A percentile compares a stretch with the other conserved stretches of the same genome.
Evolutionary conservation across 306 rosid genomes (phyloP).

Genomic region (Spatholobus suberectus): DNA sequence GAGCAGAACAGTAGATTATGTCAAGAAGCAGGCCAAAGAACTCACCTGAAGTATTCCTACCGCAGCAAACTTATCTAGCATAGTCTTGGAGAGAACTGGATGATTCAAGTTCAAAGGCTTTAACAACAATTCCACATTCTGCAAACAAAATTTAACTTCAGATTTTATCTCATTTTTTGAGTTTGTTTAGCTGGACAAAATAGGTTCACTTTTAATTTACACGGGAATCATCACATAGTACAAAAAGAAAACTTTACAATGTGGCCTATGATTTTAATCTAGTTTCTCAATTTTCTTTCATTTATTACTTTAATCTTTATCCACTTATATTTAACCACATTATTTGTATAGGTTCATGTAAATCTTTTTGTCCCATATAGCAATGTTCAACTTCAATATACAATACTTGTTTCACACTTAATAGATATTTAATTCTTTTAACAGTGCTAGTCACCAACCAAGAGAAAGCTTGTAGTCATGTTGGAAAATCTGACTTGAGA

Average conservation of each 20-base stretch:
- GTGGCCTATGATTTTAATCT: background rate
- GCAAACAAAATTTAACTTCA: slow-evolving; percentile 26
- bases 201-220: background rate
- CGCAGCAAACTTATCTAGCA: slow-evolving; percentile 90
- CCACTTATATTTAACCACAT: background rate
- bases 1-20: background rate
- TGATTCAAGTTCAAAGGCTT: slow-evolving; percentile 59
- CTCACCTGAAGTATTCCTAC: slow-evolving; percentile 91
- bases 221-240: background rate
- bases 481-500: background rate
- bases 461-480: background rate
- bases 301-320: background rate
- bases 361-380: background rate
- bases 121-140: slow-evolving; percentile 72
- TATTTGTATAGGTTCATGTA: background rate
- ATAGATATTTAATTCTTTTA: slow-evolving; percentile 7
- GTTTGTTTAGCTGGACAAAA: slow-evolving; percentile 18
- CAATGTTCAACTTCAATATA: slow-evolving; percentile 1
- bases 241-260: background rate
- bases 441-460: slow-evolving; percentile 3
- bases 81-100: slow-evolving; percentile 62
- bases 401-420: slow-evolving; percentile 4
- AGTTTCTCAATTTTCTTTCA: background rate
- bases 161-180: slow-evolving; percentile 21
- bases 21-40: slow-evolving; percentile 25